These are phyloP conservation scores for Colletotrichum incanum DNA, from an alignment of 2,329 filamentous ascomycete genomes.

Conservation along the genomic window DNA sequence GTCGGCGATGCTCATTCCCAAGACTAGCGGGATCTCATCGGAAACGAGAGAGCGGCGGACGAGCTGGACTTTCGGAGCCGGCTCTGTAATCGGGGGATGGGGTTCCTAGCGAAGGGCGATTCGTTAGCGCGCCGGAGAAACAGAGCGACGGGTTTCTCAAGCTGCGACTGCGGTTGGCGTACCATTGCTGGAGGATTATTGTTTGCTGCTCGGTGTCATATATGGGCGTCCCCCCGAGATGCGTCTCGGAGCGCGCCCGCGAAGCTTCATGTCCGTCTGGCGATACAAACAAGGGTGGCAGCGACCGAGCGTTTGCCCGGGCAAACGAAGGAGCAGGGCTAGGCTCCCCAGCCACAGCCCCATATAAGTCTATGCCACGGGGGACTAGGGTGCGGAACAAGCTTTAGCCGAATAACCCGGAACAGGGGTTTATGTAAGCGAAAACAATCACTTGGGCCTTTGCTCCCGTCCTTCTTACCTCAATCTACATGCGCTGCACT, in stretches of 20 bases:
- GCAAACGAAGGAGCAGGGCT: not conserved
- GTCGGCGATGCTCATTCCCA: not conserved
- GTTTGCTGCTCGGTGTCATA: not conserved
- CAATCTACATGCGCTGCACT: too few relatives aligned
- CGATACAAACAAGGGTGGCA: not conserved
- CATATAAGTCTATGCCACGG: too few relatives aligned
- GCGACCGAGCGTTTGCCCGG: not conserved
- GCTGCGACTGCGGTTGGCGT: not conserved
- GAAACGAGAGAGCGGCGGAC: not conserved
- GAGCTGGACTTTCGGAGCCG: not conserved
- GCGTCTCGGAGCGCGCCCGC: not conserved
- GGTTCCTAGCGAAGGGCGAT: not conserved
- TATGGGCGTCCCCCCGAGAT: not conserved
- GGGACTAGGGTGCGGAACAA: too few relatives aligned
- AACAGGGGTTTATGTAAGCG: too few relatives aligned
- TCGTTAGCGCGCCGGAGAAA: not conserved
- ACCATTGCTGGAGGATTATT: not conserved
- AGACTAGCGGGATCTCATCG: not conserved
- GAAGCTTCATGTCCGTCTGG: not conserved
- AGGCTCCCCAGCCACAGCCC: too few relatives aligned
- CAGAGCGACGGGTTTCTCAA: not conserved
- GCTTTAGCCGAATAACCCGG: too few relatives aligned
- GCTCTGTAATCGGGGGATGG: not conserved
- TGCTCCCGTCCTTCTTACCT: too few relatives aligned
- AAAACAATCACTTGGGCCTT: too few relatives aligned